Base-by-base conservation (phyloP, 164 flowering plant genomes). In the Kalanchoe fedtschenkoi region DNA sequence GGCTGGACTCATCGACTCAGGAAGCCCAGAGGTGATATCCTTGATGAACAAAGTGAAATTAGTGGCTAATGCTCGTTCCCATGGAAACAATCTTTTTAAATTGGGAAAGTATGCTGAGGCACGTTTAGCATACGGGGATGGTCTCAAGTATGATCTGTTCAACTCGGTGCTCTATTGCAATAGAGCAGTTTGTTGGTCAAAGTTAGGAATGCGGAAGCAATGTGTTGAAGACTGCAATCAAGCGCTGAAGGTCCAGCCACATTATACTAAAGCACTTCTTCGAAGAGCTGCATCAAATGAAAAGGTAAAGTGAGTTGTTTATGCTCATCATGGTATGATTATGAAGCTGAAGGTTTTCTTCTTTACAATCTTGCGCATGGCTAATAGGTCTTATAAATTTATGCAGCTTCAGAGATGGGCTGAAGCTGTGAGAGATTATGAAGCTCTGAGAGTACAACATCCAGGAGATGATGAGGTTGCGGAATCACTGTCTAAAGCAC, bases 171-270 rank as follows among this genome's bases (percentile, higher is more conserved):
- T 89, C 34, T 77, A 75, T 54, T 83, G 98, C 76, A 92, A 92
- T 66, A 80, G 97, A 74, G 98, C 98, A 15, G 86, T 83, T 70
- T 89, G 97, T 68, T 83, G 96, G 87, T 83, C 67, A 63, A 89
- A 81, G 74, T 89, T 88, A 61, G 91, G 85, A 39, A 68, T 74
- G 43, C 89, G 89, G 91, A 91, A 86, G 60, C 68, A 65, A 30
- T 81, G 95, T 9, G 65, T 92, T 59, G 90, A 84, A 28, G 98
- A 92, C 67, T 92, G 97, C 74, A 86, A 86, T 62, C 83, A 82
- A 64, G 97, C 98, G 28, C 84, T 92, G 34, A 72, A 68, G 19
- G 74, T 89, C 62, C 95, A 78, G 66, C 91, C 97, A 9, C 81
- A 79, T 66, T 86, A 92, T 75, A 81, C 76, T 39, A 88, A 89